A percentile compares a stretch with the other conserved stretches of the same genome.
Evolutionary conservation across 345 rosid genomes (phyloP).

Genomic region (Lumnitzera racemosa): DNA sequence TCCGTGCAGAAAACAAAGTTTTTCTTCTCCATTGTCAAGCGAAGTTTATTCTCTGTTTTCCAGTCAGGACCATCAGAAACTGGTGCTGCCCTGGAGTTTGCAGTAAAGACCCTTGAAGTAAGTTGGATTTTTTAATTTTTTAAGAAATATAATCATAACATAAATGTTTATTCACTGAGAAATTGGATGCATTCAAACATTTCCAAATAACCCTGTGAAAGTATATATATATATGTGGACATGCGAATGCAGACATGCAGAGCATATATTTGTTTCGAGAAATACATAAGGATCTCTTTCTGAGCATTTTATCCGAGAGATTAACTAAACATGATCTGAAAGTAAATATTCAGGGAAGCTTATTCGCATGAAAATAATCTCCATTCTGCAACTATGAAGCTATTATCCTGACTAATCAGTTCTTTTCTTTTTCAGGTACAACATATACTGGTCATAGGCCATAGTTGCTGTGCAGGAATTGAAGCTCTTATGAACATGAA

Average conservation of each 20-base stretch:
- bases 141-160: neutral
- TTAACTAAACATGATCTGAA: too few relatives aligned
- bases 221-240: too few relatives aligned
- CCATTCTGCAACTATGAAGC: neutral
- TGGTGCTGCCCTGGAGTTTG: conserved; percentile 86
- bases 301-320: too few relatives aligned
- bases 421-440: conserved; percentile 51
- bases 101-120: conserved; percentile 69
- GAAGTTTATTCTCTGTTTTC: conserved; percentile 12
- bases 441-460: conserved; percentile 82
- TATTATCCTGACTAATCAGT: neutral
- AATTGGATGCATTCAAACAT: too few relatives aligned
- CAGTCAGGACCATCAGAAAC: conserved; percentile 91
- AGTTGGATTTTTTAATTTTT: conserved; percentile 17
- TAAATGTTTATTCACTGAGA: neutral
- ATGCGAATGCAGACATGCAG: neutral
- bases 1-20: neutral
- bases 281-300: too few relatives aligned
- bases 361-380: too few relatives aligned
- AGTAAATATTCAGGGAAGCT: too few relatives aligned
- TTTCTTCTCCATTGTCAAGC: neutral
- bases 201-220: too few relatives aligned
- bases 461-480: conserved; percentile 93
- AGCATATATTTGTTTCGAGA: neutral
- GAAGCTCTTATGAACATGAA: conserved; percentile 89